phyloP scores from a whole-genome alignment of 73 alveolate species.

The Tetrahymena elliotti region DNA sequence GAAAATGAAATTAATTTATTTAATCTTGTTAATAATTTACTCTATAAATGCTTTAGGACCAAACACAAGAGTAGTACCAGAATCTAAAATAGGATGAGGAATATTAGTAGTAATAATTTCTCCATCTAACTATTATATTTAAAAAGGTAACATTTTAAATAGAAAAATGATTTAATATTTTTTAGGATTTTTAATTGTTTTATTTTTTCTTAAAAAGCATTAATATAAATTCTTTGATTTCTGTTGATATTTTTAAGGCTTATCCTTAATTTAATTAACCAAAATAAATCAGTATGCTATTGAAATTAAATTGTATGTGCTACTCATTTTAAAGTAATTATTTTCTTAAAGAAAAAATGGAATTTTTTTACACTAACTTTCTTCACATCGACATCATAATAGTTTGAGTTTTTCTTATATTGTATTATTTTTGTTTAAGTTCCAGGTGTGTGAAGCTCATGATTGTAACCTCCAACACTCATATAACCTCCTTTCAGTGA shows the following conservation, averaged over 20 bases:
- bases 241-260: no score
- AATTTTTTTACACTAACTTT: neutral
- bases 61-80: neutral
- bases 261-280: no score
- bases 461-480: conserved; percentile 67
- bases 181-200: no score
- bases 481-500: conserved; percentile 60
- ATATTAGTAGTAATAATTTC: neutral
- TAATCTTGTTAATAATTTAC: neutral
- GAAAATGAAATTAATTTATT: no score
- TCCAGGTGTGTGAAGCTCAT: neutral
- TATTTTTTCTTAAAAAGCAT: no score
- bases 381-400: neutral
- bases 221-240: no score
- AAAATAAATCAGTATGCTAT: no score
- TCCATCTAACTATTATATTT: neutral
- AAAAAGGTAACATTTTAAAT: no score
- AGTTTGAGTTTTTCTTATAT: neutral
- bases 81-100: neutral
- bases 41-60: neutral
- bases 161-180: neutral
- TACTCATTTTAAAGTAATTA: no score
- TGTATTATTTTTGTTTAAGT: neutral
- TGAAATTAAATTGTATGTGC: no score
- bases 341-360: no score